Conservation (phyloP, 2,329 filamentous ascomycete species). For the Fusarium nygamai region DNA sequence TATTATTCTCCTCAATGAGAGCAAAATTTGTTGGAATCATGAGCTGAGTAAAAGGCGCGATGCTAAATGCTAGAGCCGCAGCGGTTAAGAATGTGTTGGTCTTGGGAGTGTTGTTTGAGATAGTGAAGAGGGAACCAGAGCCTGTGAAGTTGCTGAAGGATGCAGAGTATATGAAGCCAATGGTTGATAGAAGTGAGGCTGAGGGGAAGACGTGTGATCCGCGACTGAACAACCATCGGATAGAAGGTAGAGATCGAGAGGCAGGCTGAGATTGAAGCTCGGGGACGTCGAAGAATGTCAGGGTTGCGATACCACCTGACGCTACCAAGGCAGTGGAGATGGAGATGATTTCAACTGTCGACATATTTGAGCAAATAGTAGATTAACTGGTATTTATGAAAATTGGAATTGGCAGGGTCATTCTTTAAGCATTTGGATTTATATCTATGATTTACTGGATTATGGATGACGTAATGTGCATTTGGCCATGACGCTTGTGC, state of each 20-base stretch:
- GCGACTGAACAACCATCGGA: background rate
- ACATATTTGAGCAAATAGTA: background rate
- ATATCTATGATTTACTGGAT: accelerated
- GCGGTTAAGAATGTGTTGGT: background rate
- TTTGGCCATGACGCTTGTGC: background rate
- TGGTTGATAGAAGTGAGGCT: background rate
- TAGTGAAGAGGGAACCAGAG: accelerated
- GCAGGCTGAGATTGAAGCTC: constrained; percentile 16
- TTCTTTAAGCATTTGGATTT: background rate
- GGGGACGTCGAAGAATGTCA: constrained; percentile 10
- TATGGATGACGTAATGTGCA: constrained; percentile 1
- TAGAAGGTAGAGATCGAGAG: background rate
- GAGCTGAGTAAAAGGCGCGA: background rate
- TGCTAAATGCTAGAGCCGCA: background rate
- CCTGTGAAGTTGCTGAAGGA: background rate
- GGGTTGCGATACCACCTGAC: background rate
- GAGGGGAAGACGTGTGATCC: background rate
- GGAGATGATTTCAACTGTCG: background rate
- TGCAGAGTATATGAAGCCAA: background rate
- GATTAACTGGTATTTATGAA: accelerated
- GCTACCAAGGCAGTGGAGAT: constrained; percentile 1
- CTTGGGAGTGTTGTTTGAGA: background rate
- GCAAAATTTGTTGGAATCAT: constrained; percentile 15
- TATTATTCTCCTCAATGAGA: background rate
- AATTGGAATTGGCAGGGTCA: background rate